Percentiles rank a stretch among this genome's conserved stretches.
phyloP scores from a whole-genome alignment of 768 basidiomycete species.

The Mrakia frigida region DNA sequence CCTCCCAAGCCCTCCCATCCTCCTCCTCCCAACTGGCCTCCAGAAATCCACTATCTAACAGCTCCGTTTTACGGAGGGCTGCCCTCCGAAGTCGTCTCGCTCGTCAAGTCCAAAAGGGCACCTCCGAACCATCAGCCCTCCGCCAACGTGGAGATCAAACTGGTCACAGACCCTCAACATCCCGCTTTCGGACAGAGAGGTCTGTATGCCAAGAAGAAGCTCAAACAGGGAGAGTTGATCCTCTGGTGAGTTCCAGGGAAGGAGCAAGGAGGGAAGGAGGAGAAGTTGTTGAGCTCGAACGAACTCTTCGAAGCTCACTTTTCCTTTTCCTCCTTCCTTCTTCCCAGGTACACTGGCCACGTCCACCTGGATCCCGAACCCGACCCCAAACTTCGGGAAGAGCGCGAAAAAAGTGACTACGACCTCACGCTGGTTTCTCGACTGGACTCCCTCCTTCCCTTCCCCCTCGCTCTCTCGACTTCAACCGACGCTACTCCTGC shows the following conservation, averaged over 20 bases:
- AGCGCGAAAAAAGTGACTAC: constrained; percentile 22
- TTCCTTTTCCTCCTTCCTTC: not conserved
- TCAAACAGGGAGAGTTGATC: constrained; percentile 28
- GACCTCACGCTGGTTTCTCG: constrained; percentile 21
- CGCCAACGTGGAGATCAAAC: constrained; percentile 18
- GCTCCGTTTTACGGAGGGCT: constrained; percentile 29
- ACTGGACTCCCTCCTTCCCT: constrained; percentile 13
- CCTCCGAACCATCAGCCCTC: constrained; percentile 24
- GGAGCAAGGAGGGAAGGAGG: not conserved
- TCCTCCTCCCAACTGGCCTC: constrained; percentile 31
- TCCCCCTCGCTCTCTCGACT: not conserved
- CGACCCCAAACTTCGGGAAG: not conserved
- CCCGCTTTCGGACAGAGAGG: constrained; percentile 32
- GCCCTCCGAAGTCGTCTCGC: not conserved
- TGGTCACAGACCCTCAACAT: constrained; percentile 15
- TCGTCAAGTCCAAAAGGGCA: constrained; percentile 9
- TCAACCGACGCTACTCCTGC: not conserved
- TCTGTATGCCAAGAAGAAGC: constrained; percentile 22
- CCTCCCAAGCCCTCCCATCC: constrained; percentile 26
- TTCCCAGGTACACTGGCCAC: constrained; percentile 24
- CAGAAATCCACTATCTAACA: constrained; percentile 28
- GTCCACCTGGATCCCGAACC: constrained; percentile 30
- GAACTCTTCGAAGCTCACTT: not conserved
- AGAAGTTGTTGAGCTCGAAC: not conserved
- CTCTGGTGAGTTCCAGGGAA: constrained; percentile 19